These are phyloP conservation scores for Kentomonas sorsogonicus DNA, from an alignment of 208 protist species.

Conservation along the genomic window DNA sequence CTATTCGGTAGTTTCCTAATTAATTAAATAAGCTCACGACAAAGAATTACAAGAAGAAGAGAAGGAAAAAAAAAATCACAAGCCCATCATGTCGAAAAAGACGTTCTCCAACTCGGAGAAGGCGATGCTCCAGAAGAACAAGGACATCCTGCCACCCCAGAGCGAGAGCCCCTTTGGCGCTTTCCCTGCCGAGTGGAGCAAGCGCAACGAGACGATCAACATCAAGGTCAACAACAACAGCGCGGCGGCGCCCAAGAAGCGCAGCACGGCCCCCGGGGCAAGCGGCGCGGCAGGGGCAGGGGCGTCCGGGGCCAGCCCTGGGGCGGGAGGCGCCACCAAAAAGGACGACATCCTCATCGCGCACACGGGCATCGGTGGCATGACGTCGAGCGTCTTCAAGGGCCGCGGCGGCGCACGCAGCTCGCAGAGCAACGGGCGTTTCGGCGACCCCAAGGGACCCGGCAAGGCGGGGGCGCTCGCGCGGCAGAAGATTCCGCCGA, in stretches of 20 bases:
- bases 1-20: too few relatives aligned
- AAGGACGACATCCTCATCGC: conserved; percentile 57
- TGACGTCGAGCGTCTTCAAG: conserved; percentile 83
- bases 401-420: conserved; percentile 24
- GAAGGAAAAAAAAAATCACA: conserved; percentile 14
- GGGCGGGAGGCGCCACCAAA: too few relatives aligned
- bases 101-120: conserved; percentile 58
- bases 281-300: too few relatives aligned
- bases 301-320: conserved; percentile 1
- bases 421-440: conserved; percentile 56
- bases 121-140: conserved; percentile 57
- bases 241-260: conserved; percentile 23
- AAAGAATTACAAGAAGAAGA: conserved; percentile 4
- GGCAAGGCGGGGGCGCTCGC: conserved; percentile 61
- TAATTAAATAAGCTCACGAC: too few relatives aligned
- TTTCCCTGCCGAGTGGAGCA: too few relatives aligned
- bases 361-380: conserved; percentile 76
- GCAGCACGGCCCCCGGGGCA: too few relatives aligned
- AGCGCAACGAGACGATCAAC: too few relatives aligned
- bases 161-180: conserved; percentile 83
- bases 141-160: conserved; percentile 58
- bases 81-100: conserved; percentile 20
- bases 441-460: conserved; percentile 70
- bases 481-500: conserved; percentile 76
- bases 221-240: conserved; percentile 17